Evolutionary conservation across 768 basidiomycete species (phyloP), one percentile per base, ranked within the genome.

Genomic region (Tephrocybe rancida): DNA sequence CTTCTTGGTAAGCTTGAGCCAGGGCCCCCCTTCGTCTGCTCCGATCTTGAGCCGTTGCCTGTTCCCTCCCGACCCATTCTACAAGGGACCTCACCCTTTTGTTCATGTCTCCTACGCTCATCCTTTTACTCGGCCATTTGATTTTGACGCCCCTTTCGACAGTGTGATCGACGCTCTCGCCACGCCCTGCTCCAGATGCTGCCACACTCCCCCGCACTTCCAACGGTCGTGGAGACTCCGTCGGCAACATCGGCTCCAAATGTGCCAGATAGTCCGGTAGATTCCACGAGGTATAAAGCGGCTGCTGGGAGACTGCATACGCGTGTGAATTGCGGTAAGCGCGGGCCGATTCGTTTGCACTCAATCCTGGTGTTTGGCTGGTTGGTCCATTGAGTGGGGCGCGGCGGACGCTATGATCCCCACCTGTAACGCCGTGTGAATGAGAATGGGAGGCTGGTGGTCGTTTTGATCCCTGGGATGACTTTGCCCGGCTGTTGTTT

Each of bases 51-150:
- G 87, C 87, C 58, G 77, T 83, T 7, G 87, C 90, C 69, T 93
- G 90, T 64, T 93, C 90, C 52, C 92, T 77, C 25, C 88, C 90
- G n/a, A 97, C 92, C 86, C 91, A 98, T 64, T 97, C 95, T 18
- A 96, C 84, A 44, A 98, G 78, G 38, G 88, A 84, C 30, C 92
- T 80, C 21, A 96, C 92, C 22, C 96, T 86, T 73, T 97, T 97
- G 69, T 93, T 91, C 93, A 98, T 96, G 68, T 98, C 96, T 18
- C 87, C 89, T n/a, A 96, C 88, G 61, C 95, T 97, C 83, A 87
- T 95, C 47, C 96, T 82, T 72, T 95, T 95, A 59, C 85, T 85
- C 1, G 95, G 96, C 88, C 92, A 98, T 63, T 92, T 89, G 52
- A 97, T 88, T 68, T 92, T 88, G 13, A 92, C 89, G 8, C 90